Base-by-base conservation (phyloP, 1,284 basidiomycete genomes). In the Hypsizygus ulmarius region DNA sequence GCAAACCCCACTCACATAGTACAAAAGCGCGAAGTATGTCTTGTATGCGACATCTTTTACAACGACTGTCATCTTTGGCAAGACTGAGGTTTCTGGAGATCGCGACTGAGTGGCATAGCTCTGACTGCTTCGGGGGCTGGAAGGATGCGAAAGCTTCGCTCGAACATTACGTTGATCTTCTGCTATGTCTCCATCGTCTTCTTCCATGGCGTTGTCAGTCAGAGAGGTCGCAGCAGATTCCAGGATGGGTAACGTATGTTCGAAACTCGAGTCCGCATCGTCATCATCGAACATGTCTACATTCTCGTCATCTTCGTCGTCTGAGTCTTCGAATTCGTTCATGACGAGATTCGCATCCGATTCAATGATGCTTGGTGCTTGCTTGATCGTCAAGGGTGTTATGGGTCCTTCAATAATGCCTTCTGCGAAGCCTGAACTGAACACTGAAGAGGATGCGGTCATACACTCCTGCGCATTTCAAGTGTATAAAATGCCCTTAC, bases 1-100 rank as follows among this genome's bases (percentile, higher is more conserved):
- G 19, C n/a, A 15, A 32, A 47, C 45, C 0, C 12, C 14, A 50
- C 81, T 64, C 54, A 90, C 89, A 66, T 90, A 94, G 69, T 90
- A 93, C 10, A 94, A 72, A 30, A 93, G 77, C 0, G 90, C 87
- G 61, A 78, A 82, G 66, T 92, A 95, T 0, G 92, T 94, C 5
- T 79, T 72, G 65, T 90, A 93, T 1, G 91, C 85, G 3, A 87
- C 82, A 64, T 94, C 92, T 43, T 75, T 74, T 18, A 93, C 78
- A 9, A 89, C 68, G 10, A 91, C 79, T 15, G 72, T 78, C 41
- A 77, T 70, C 64, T 84, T 87, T 43, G 67, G 69, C 4, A 70
- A 71, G 7, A 70, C 69, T 11, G 46, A 6, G 9, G 33, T 21
- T 32, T 52, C 50, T 34, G 43, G 47, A 32, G 42, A 16, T 18